These are phyloP conservation scores for Calonectria fujianensis DNA, from an alignment of 2,329 filamentous ascomycete genomes.

Conservation along the genomic window DNA sequence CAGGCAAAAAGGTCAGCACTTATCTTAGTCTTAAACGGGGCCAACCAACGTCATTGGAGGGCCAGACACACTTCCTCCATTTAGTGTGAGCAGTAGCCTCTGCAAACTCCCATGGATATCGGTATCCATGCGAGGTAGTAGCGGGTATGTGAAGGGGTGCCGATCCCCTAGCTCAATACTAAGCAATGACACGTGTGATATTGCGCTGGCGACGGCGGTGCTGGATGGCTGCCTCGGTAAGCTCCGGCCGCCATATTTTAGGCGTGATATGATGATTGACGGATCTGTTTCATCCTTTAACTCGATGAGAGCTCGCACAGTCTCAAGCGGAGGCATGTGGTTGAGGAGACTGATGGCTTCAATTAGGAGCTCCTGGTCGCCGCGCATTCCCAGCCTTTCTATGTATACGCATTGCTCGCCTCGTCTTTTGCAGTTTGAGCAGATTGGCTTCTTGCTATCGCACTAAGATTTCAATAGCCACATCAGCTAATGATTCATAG, in stretches of 20 bases:
- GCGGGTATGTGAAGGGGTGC: background rate
- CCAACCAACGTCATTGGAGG: background rate
- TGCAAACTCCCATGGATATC: background rate
- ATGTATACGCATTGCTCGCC: background rate
- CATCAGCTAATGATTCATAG: background rate
- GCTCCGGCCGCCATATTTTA: background rate
- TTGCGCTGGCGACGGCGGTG: background rate
- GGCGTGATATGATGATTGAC: background rate
- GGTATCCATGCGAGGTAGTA: background rate
- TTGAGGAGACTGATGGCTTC: background rate
- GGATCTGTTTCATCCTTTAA: background rate
- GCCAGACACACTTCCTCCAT: background rate
- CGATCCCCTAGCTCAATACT: background rate
- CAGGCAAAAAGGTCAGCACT: background rate
- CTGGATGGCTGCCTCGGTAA: background rate
- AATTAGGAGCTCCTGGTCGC: background rate
- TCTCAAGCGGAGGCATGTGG: background rate
- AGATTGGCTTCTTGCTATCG: background rate
- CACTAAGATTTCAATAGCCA: background rate
- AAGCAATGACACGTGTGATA: background rate
- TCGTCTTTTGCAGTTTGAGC: background rate
- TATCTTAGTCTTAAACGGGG: background rate
- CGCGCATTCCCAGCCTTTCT: background rate
- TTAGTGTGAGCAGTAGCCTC: background rate
- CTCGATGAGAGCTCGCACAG: background rate